Evolutionary conservation across 805 yeast species (phyloP).

Genomic region (Suhomyces pyralidae): DNA sequence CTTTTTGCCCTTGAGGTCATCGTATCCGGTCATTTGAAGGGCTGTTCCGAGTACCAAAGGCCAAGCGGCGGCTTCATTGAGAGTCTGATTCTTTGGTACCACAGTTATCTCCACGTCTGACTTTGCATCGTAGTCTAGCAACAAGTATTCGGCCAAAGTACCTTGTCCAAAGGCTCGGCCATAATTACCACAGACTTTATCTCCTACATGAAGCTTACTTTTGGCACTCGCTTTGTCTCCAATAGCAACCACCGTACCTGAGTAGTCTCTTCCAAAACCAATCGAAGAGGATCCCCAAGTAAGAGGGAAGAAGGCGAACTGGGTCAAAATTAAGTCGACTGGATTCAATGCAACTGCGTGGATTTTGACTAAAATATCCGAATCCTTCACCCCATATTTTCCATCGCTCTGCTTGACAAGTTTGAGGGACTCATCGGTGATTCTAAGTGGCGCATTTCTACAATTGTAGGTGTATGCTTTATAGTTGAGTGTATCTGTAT

Average conservation of each 20-base stretch:
- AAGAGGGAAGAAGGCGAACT: conserved; percentile 11
- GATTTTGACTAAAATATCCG: conserved; percentile 28
- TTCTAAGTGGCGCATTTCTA: conserved; percentile 11
- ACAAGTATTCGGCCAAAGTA: conserved; percentile 46
- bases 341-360: conserved; percentile 34
- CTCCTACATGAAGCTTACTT: conserved; percentile 23
- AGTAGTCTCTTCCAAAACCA: conserved; percentile 32
- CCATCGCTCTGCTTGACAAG: conserved; percentile 13
- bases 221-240: conserved; percentile 22
- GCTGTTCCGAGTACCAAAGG: conserved; percentile 70
- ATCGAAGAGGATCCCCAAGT: conserved; percentile 10
- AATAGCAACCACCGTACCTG: conserved; percentile 31
- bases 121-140: conserved; percentile 31
- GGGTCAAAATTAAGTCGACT: conserved; percentile 24
- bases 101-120: conserved; percentile 36
- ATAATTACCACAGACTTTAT: conserved; percentile 27
- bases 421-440: conserved; percentile 8
- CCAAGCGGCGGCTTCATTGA: conserved; percentile 61
- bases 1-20: conserved; percentile 39
- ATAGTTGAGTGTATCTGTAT: conserved; percentile 12
- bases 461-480: conserved; percentile 21
- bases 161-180: conserved; percentile 28
- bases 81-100: conserved; percentile 45
- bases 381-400: conserved; percentile 11
- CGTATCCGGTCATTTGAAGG: conserved; percentile 30